Evolutionary conservation across 1,284 basidiomycete genomes (phyloP).

Genomic region (Apiotrichum montevideense): DNA sequence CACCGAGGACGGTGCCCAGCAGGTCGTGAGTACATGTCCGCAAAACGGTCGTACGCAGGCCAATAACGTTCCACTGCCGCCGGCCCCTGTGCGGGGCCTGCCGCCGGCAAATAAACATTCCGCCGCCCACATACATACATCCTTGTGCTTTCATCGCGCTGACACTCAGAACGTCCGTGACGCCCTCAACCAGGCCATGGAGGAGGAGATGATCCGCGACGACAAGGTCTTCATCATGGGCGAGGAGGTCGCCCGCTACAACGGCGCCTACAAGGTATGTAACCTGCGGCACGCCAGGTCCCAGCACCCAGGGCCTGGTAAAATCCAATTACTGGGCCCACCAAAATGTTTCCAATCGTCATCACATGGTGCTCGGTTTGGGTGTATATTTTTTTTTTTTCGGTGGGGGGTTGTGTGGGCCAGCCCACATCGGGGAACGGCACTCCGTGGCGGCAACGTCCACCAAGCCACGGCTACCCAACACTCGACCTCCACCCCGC

Average conservation of each 20-base stretch:
- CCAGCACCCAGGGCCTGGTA: no score
- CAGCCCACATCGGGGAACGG: no score
- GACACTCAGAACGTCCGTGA: slow-evolving; percentile 88
- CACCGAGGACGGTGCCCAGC: slow-evolving; percentile 33
- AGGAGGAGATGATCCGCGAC: slow-evolving; percentile 98
- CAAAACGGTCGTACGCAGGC: no score
- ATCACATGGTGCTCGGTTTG: not conserved
- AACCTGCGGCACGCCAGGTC: not conserved
- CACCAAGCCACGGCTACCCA: not conserved
- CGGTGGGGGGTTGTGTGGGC: no score
- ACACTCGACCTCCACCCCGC: not conserved
- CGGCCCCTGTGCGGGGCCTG: slow-evolving; percentile 4
- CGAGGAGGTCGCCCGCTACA: slow-evolving; percentile 98
- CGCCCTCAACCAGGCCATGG: slow-evolving; percentile 95
- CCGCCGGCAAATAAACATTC: slow-evolving; percentile 9
- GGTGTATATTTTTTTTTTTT: not conserved
- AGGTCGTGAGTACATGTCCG: slow-evolving; percentile 34
- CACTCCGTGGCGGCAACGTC: no score
- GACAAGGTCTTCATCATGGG: slow-evolving; percentile 92
- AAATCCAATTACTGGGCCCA: no score
- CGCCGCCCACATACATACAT: not conserved
- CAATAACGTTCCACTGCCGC: slow-evolving; percentile 2
- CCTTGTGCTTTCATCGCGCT: not conserved
- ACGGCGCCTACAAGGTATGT: slow-evolving; percentile 94
- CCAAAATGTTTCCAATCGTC: no score